Base-by-base conservation (phyloP, 495 filamentous ascomycete species). In the Lasiosphaeriaceae sp. region DNA sequence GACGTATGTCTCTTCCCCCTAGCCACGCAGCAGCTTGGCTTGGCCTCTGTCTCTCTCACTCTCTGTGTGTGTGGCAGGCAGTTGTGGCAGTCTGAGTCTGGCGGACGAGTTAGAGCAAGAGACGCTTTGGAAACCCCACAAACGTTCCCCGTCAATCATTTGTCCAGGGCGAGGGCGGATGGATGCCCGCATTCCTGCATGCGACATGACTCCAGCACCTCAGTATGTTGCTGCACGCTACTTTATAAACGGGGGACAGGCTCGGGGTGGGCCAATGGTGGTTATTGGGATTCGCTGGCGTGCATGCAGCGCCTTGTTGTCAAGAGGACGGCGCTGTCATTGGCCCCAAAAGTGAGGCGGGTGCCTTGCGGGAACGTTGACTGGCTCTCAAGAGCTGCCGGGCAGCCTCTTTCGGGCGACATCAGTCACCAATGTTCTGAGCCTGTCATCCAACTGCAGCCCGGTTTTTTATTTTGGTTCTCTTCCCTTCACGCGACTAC, bases 301-400 rank as follows among this genome's bases (percentile, higher is more conserved):
- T 56, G 50, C 59, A 57, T 45, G 56, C 46, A 51, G 50, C 45
- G 58, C 54, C 58, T 51, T 55, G 61, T 41, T 55, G 58, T 55
- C 61, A 52, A 56, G 47, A 54, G 58, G 58, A 61, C 58, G 57
- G 52, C 20, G n/a, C 14, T 47, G 6, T 60, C 57, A 63, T 63
- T 63, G 60, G 60, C 47, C 31, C 24, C 11, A 21, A 64, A 64
- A 64, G 58, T 58, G 58, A 64, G 61, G 61, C 61, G 61, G n/a
- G 50, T 20, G 12, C 20, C 34, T 16, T 23, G 37, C 19, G n/a
- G 41, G 22, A 26, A 9, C 24, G 9, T 60, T 50, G 58, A 64
- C 54, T 64, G 61, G 61, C 29, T 29, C 54, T 29, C 34, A 55
- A 43, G 29, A 37, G 39, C 54, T 34, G 34, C 17, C 12, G 55